Evolutionary conservation across 345 rosid species (phyloP), one percentile per base, ranked within the genome.

Genomic region (Populus alba): DNA sequence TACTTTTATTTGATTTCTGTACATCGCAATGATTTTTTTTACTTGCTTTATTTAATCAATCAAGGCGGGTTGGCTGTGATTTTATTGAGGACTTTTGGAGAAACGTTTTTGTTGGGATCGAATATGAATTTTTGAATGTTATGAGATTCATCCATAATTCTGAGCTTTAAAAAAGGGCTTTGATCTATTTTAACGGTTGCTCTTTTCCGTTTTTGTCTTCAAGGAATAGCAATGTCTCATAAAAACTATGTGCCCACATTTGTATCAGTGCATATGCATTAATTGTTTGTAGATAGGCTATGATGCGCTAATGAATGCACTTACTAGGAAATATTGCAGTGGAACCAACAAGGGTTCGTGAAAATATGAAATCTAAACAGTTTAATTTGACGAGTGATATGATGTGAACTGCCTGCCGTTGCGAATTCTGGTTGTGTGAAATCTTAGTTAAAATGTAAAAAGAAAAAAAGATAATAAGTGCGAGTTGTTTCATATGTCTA

Each of bases 51-150:
- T 4, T 13, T 72, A 38, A 39, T 10, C 10, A 18, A 37, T 67
- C 25, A 35, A 67, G 70, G 7, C n/a, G 70, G 70, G 11, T 68
- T 66, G 31, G 25, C 4, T 16, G 70, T 8, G 59, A 17, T 65
- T 66, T 75, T 57, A n/a, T 9, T n/a, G 71, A 47, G 35, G 47
- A 61, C 47, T 75, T 49, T 75, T 27, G 61, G 17, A 62, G 71
- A 59, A 23, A 51, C 65, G 22, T 41, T 51, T 41, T 41, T 68
- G 8, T 15, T 68, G 29, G 22, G n/a, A 7, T 33, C 57, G 63
- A n/a, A n/a, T 57, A n/a, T n/a, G 15, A 57, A n/a, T n/a, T 57
- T 22, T 3, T 8, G 23, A 57, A 57, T 57, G 5, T 3, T 57
- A 22, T 9, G 62, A 57, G 63, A 1, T n/a, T 57, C 29, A 3